Evolutionary conservation across 495 filamentous ascomycete genomes (phyloP).

Genomic region (Aspergillus cavernicola): DNA sequence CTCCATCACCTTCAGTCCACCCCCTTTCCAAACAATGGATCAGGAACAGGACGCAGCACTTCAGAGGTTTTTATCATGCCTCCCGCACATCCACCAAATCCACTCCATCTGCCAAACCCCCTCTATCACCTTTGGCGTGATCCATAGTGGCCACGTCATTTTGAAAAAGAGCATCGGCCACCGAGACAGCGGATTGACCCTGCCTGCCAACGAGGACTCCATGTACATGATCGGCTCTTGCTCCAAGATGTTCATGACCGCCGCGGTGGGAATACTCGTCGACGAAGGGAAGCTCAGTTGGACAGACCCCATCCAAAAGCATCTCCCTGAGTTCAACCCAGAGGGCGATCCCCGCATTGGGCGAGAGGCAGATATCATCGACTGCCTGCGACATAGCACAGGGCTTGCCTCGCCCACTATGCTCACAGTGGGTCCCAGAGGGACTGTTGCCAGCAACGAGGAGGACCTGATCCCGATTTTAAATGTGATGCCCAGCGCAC

Average conservation of each 20-base stretch:
- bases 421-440: constrained; percentile 18
- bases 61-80: not conserved
- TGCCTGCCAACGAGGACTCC: constrained; percentile 23
- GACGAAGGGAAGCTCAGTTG: constrained; percentile 24
- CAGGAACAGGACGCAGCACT: not conserved
- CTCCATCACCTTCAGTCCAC: too few species aligned
- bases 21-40: too few species aligned
- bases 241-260: constrained; percentile 34
- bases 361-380: constrained; percentile 39
- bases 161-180: constrained; percentile 23
- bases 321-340: constrained; percentile 25
- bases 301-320: constrained; percentile 14
- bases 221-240: constrained; percentile 36
- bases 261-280: constrained; percentile 32
- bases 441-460: constrained; percentile 5
- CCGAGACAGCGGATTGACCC: constrained; percentile 8
- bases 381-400: constrained; percentile 28
- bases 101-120: constrained; percentile 17
- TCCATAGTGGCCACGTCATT: constrained; percentile 18
- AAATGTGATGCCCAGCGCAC: constrained; percentile 27
- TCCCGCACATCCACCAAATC: constrained; percentile 12
- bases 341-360: constrained; percentile 14
- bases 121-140: constrained; percentile 22
- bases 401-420: constrained; percentile 32
- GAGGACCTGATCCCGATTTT: constrained; percentile 24